Conservation (phyloP, 768 basidiomycete genomes). For the Obba rivulosa region DNA sequence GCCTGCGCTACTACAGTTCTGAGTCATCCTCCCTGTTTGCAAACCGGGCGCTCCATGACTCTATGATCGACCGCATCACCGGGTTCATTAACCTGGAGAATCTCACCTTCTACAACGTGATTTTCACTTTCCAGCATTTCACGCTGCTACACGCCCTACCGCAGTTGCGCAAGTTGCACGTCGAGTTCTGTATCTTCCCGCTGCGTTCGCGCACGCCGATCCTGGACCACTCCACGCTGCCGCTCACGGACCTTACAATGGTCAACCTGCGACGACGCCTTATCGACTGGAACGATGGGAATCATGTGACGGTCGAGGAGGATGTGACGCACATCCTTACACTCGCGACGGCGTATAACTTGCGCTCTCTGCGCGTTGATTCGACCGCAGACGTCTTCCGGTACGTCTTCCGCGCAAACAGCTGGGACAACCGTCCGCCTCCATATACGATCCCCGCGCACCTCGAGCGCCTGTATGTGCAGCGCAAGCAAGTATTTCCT, state of each 20-base stretch:
- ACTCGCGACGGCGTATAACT: conserved; percentile 31
- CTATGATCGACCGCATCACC: conserved; percentile 13
- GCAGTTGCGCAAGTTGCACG: conserved; percentile 30
- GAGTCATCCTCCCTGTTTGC: conserved; percentile 5
- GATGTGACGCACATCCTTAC: conserved; percentile 17
- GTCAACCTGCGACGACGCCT: conserved; percentile 27
- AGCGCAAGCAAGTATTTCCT: conserved; percentile 11
- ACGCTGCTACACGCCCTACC: conserved; percentile 32
- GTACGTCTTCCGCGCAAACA: conserved; percentile 14
- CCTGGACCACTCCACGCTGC: conserved; percentile 27
- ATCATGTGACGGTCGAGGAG: conserved; percentile 13
- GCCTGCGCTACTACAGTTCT: conserved; percentile 11
- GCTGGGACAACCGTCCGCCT: background rate
- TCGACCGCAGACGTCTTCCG: conserved; percentile 36
- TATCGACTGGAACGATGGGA: conserved; percentile 1
- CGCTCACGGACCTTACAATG: conserved; percentile 39
- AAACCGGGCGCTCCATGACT: conserved; percentile 7
- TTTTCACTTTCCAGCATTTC: conserved; percentile 33
- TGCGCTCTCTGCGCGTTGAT: conserved; percentile 40
- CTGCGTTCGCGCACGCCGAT: conserved; percentile 5
- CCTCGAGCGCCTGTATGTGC: conserved; percentile 19
- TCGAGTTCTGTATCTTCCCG: conserved; percentile 37
- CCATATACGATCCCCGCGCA: conserved; percentile 12
- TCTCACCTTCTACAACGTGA: conserved; percentile 32
- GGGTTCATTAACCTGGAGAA: conserved; percentile 33